Base-by-base conservation (phyloP, 164 flowering plant species). In the Umbilicus rupestris region DNA sequence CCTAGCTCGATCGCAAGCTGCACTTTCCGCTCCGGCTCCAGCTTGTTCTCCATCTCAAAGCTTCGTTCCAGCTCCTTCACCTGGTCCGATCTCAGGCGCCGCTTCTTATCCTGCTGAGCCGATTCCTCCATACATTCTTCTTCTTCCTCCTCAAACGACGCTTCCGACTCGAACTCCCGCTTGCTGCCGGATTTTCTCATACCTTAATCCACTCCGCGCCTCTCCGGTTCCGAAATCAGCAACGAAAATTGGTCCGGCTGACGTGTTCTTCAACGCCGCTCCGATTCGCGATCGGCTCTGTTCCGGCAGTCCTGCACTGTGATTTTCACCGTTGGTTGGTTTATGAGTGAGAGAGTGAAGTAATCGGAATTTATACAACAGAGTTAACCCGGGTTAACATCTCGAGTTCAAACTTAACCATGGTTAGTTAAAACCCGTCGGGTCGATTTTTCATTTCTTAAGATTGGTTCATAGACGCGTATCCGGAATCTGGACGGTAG, bases 1-100 rank as follows among this genome's bases (percentile, higher is more conserved):
- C 92, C 94, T 10, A 93, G 83, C n/a, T 93, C 94, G 65, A 82
- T 86, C 0, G 98, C 97, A 1, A 93, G 80, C 72, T 86, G 85
- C 68, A 85, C 81, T 67, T 93, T 93, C 70, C 94, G 77, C 73
- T 90, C 96, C 1, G 96, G 97, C 64, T 92, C 96, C 9, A 92
- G 90, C 84, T 90, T 92, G 79, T 84, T 90, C 45, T 88, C 97
- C 0, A 80, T 77, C 72, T 85, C 93, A 71, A 93, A 93, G 67
- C 84, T 86, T 73, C 80, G 82, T 84, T 93, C 98, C 75, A 93
- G 73, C 30, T 92, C 90, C 70, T 84, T 87, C 33, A 93, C 90
- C 70, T 93, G 98, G 24, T 86, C 86, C 7, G 80, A 76, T 72
- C 89, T 84, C 7, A 93, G 60, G 41, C 96, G 66, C 70, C 92